Percentiles rank a stretch among this genome's conserved stretches.
These are phyloP conservation scores for Phytophthora podocarpi DNA, from an alignment of 352 stramenopile species.

Conservation along the genomic window DNA sequence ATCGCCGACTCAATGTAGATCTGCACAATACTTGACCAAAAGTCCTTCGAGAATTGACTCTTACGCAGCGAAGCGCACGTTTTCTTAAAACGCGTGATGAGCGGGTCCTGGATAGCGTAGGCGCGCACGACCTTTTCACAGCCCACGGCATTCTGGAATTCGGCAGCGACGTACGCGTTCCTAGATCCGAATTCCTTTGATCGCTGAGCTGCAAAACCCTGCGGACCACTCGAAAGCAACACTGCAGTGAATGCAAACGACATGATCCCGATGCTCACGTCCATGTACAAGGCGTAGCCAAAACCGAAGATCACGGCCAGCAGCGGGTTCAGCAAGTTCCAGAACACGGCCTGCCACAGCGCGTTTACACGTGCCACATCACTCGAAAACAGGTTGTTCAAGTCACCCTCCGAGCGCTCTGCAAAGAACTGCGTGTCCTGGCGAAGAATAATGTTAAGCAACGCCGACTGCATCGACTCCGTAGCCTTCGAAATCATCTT, in stretches of 20 bases:
- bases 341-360: slow-evolving; percentile 89
- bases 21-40: slow-evolving; percentile 90
- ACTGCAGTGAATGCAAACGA: slow-evolving; percentile 84
- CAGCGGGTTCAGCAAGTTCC: slow-evolving; percentile 86
- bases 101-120: slow-evolving; percentile 83
- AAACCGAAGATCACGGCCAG: slow-evolving; percentile 85
- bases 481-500: slow-evolving; percentile 92
- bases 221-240: slow-evolving; percentile 78
- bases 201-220: slow-evolving; percentile 81
- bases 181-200: slow-evolving; percentile 89
- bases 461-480: slow-evolving; percentile 69
- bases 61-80: slow-evolving; percentile 69
- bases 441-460: slow-evolving; percentile 83
- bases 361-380: slow-evolving; percentile 86
- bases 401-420: slow-evolving; percentile 83
- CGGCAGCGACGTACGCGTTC: slow-evolving; percentile 86
- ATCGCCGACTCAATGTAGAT: slow-evolving; percentile 92
- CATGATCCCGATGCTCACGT: slow-evolving; percentile 83
- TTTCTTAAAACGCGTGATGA: slow-evolving; percentile 74
- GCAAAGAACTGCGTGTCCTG: slow-evolving; percentile 85
- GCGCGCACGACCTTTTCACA: slow-evolving; percentile 90
- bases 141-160: slow-evolving; percentile 87
- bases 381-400: slow-evolving; percentile 90
- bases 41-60: slow-evolving; percentile 89
- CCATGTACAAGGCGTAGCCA: slow-evolving; percentile 84